A percentile compares a stretch with the other conserved stretches of the same genome.
Evolutionary conservation across 192 early-diverging fungal species (phyloP).

Genomic region (Coemansia sp.): DNA sequence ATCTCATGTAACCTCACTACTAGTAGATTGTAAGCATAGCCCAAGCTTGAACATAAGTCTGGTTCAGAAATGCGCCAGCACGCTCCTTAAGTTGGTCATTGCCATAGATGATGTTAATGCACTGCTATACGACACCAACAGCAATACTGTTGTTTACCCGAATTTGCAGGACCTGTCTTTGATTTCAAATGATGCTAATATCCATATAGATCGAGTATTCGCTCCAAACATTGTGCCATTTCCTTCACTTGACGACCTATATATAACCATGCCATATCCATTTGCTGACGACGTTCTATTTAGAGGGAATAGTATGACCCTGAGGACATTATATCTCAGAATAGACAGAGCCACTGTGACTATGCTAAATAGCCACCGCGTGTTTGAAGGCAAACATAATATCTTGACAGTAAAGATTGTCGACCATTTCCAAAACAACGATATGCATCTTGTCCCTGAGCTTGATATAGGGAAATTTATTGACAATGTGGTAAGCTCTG

Average conservation of each 20-base stretch:
- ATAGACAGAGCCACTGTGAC: neutral
- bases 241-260: neutral
- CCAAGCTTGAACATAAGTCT: neutral
- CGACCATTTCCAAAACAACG: neutral
- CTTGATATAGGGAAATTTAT: neutral
- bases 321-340: neutral
- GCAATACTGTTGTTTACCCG: neutral
- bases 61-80: neutral
- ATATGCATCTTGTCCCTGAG: neutral
- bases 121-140: neutral
- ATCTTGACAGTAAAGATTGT: neutral
- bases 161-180: neutral
- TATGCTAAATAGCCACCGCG: neutral
- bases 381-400: neutral
- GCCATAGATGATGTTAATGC: neutral
- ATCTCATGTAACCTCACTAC: neutral
- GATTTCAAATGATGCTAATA: neutral
- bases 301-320: neutral
- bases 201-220: neutral
- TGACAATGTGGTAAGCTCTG: neutral
- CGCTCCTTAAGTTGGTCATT: neutral
- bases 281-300: neutral
- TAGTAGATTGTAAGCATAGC: neutral
- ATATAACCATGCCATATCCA: neutral
- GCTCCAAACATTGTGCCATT: neutral